Evolutionary conservation across 1,284 basidiomycete genomes (phyloP), one percentile per base, ranked within the genome.

Genomic region (Pseudozyma pruni): DNA sequence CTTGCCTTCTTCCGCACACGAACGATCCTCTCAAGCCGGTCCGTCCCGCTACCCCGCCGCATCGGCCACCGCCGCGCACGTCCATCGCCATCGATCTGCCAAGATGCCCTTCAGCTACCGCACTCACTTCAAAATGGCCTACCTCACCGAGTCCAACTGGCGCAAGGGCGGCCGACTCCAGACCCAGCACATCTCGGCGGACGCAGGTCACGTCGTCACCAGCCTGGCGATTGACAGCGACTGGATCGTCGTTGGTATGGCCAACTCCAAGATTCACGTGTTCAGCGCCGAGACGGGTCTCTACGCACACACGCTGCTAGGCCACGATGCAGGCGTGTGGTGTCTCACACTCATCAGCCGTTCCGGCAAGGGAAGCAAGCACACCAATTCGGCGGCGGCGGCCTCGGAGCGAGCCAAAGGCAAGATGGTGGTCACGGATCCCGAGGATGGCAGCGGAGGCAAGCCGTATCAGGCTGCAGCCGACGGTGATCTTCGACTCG

Each of bases 321-420:
- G 94, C 0, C 94, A 97, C 83, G 89, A 90, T 17, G 85, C 87
- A 9, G 95, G 95, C 10, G 94, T 98, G 0, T 98, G 95, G 95
- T 90, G 91, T 14, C 87, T 98, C 10, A 89, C 90, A 46, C 86
- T 98, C 33, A 88, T 87, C 17, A 68, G 66, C 40, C 70, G 72
- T 17, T 63, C 58, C 16, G 44, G 53, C 55, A 55, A 57, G 29
- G n/a, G 32, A 16, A 41, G 17, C 37, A 46, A 45, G 45, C 38
- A n/a, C 31, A 44, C 16, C 52, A 35, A 43, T 19, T 34, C 25
- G 8, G 34, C 27, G 10, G 39, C 46, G 14, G 45, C 45, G 8
- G 19, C 61, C 17, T 48, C 57, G 13, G 49, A 45, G 11, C 40
- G 34, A 9, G 56, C 38, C 31, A 74, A 74, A 33, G 62, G 62